Base-by-base conservation (phyloP, 2,329 filamentous ascomycete species). In the Colletotrichum tanaceti region DNA sequence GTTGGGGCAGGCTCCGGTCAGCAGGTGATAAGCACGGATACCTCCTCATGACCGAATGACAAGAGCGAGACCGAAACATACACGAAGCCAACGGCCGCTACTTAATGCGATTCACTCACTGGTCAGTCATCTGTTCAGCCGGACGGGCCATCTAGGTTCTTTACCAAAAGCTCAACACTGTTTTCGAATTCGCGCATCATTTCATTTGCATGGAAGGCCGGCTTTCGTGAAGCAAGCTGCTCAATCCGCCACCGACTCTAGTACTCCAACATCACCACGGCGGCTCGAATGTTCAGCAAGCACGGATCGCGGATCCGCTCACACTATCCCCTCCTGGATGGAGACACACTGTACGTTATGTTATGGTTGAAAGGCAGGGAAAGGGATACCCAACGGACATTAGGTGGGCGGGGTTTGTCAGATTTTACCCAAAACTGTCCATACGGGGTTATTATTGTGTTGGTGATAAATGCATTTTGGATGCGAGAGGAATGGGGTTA, bases 381-480 rank as follows among this genome's bases (percentile, higher is more conserved):
- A 54, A 57, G 63, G 63, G 58, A 68, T 70, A 63, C 64, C 67
- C 67, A 68, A 68, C 28, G 57, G 58, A 58, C 63, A 61, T 44
- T 39, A 22, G 62, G 65, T 28, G 63, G 32, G 67, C 63, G 20
- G 39, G 63, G 39, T 47, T 63, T 68, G 67, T 62, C 41, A 49
- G 46, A 58, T 58, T 65, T 65, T 57, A 55, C 44, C 22, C 24
- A 52, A 11, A n/a, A 43, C 20, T 62, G 63, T 52, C 52, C 58
- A 57, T 47, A 61, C 5, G 46, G 46, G 16, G 13, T 22, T 62
- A 46, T 68, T 58, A 58, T 58, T 53, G 44, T 24, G 64, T 63
- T 50, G 63, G 53, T 16, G 41, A 67, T 20, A 14, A 38, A 24
- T 60, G 50, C 62, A 59, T 68, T 57, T 60, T 35, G 61, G 53